Conservation (phyloP, 495 filamentous ascomycete species). For the Lasiosphaeria ovina region DNA sequence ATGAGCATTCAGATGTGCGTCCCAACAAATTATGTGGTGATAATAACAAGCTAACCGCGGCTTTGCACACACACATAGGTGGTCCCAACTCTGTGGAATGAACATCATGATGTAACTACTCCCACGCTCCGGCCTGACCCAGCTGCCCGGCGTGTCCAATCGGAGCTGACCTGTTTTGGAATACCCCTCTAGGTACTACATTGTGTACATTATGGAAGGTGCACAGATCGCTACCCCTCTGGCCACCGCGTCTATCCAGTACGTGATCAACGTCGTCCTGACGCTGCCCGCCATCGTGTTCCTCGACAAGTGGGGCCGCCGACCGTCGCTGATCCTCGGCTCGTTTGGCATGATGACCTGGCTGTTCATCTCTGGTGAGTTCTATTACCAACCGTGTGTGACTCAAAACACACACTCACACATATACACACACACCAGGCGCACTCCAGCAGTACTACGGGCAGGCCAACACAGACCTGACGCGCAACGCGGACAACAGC, state of each 20-base stretch:
- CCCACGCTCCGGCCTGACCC: not conserved
- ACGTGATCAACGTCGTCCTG: conserved; percentile 70
- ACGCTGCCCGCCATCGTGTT: conserved; percentile 66
- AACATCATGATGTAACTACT: conserved; percentile 63
- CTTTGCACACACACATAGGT: conserved; percentile 9
- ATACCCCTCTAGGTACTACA: conserved; percentile 55
- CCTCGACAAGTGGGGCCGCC: conserved; percentile 74
- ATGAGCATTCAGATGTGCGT: conserved; percentile 68
- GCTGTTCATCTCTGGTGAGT: conserved; percentile 72
- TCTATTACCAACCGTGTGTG: conserved; percentile 49
- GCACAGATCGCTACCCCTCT: conserved; percentile 63
- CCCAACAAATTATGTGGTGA: not conserved
- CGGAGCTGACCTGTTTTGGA: not conserved
- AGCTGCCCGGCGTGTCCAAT: not conserved
- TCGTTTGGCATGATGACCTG: conserved; percentile 72
- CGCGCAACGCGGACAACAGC: conserved; percentile 30
- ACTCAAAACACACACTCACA: conserved; percentile 13
- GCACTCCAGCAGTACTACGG: conserved; percentile 60
- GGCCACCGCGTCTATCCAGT: conserved; percentile 71
- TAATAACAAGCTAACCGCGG: not conserved
- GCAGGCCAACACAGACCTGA: conserved; percentile 42
- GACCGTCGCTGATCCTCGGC: conserved; percentile 70
- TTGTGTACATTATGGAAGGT: conserved; percentile 72
- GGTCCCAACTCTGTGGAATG: conserved; percentile 72
- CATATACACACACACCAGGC: conserved; percentile 38